A percentile compares a stretch with the other conserved stretches of the same genome.
phyloP scores from a whole-genome alignment of 1,284 basidiomycete genomes.

The Megacollybia platyphylla region DNA sequence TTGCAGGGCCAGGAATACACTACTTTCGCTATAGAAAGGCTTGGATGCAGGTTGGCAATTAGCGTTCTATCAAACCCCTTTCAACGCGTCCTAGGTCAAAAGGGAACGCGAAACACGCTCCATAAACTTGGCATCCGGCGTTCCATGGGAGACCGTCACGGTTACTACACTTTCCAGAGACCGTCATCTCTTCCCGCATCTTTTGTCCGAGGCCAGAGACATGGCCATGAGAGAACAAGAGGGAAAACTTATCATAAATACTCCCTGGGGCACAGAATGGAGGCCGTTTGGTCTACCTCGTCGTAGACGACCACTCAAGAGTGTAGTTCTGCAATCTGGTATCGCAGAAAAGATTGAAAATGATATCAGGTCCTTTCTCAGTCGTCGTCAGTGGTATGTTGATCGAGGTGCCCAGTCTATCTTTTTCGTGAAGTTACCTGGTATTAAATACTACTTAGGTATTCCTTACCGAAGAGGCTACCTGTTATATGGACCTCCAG shows the following conservation, averaged over 20 bases:
- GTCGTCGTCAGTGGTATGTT: conserved; percentile 87
- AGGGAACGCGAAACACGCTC: conserved; percentile 89
- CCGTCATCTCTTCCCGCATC: conserved; percentile 65
- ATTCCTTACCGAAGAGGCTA: conserved; percentile 97
- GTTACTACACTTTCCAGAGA: conserved; percentile 87
- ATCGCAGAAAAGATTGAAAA: conserved; percentile 69
- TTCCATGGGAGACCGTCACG: conserved; percentile 96
- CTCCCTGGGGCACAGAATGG: conserved; percentile 96
- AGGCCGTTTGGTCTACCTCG: conserved; percentile 90
- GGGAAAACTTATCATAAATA: conserved; percentile 93
- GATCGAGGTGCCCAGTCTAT: conserved; percentile 65
- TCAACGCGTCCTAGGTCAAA: conserved; percentile 51
- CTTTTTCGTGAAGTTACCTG: conserved; percentile 2
- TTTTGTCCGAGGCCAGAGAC: conserved; percentile 83
- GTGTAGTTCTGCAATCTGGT: conserved; percentile 83
- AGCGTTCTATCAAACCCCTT: conserved; percentile 4
- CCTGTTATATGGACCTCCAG: conserved; percentile 90
- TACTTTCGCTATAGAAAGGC: conserved; percentile 84
- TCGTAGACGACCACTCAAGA: conserved; percentile 75
- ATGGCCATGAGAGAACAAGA: conserved; percentile 80
- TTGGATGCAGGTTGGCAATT: conserved; percentile 78
- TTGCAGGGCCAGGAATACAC: conserved; percentile 93
- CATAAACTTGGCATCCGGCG: conserved; percentile 83
- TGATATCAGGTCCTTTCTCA: conserved; percentile 79
- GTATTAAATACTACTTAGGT: conserved; percentile 32